Conservation (phyloP, 345 rosid species). For the Arabidopsis thaliana region DNA sequence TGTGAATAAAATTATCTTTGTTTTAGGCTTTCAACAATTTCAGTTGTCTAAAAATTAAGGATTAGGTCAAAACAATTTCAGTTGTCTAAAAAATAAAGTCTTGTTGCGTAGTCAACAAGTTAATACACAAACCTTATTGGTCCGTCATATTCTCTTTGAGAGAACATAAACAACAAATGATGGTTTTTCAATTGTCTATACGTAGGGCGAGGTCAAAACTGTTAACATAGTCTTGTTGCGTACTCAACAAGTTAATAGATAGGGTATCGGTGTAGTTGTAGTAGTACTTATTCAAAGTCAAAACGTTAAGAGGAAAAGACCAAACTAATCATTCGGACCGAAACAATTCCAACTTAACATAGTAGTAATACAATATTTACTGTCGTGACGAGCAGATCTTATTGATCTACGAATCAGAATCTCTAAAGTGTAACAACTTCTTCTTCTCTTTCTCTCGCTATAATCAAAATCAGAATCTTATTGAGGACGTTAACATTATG, state of each 20-base stretch:
- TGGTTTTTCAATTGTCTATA: background rate
- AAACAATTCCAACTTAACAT: conserved; percentile 7
- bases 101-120: background rate
- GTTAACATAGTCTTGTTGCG: conserved; percentile 16
- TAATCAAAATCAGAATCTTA: no score
- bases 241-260: conserved; percentile 31
- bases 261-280: background rate
- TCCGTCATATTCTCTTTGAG: no score
- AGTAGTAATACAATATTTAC: background rate
- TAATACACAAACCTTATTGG: background rate
- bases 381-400: conserved; percentile 20
- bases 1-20: background rate
- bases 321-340: conserved; percentile 1
- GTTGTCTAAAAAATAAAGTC: background rate
- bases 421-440: background rate
- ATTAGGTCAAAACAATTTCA: no score
- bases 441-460: background rate
- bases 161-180: no score
- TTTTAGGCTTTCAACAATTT: no score
- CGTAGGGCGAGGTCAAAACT: conserved; percentile 12
- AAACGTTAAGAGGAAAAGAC: conserved; percentile 16
- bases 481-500: background rate
- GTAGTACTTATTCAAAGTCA: conserved; percentile 26
- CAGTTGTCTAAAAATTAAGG: background rate
- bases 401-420: conserved; percentile 5